A percentile compares a stretch with the other conserved stretches of the same genome.
Conservation (phyloP, 371 early-diverging fungal genomes). For the Gilbertella persicaria region DNA sequence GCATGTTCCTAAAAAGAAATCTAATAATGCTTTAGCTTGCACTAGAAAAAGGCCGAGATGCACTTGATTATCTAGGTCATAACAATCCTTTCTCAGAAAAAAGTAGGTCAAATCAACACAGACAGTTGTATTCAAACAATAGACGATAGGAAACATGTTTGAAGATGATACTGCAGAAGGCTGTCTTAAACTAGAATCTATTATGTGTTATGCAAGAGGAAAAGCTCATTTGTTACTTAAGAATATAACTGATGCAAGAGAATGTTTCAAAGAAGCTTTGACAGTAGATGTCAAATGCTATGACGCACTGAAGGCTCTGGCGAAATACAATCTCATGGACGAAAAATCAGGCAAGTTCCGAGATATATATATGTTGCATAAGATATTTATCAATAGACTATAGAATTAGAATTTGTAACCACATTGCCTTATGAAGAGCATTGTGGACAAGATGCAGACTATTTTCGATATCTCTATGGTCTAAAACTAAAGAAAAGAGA, state of each 20-base stretch:
- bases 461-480: slow-evolving; percentile 63
- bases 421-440: slow-evolving; percentile 58
- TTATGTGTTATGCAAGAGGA: slow-evolving; percentile 68
- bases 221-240: slow-evolving; percentile 53
- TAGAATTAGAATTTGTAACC: slow-evolving; percentile 64
- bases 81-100: slow-evolving; percentile 52
- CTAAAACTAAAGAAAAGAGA: slow-evolving; percentile 61
- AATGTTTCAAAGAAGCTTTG: slow-evolving; percentile 67
- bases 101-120: not conserved
- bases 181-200: slow-evolving; percentile 56
- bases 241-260: slow-evolving; percentile 57
- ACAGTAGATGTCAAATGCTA: slow-evolving; percentile 67
- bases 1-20: not conserved
- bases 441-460: slow-evolving; percentile 56
- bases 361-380: not conserved
- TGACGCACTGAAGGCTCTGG: slow-evolving; percentile 67
- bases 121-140: not conserved
- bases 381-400: not conserved
- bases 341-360: slow-evolving; percentile 55
- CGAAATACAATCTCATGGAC: slow-evolving; percentile 62
- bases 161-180: slow-evolving; percentile 8
- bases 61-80: slow-evolving; percentile 58
- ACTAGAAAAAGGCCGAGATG: slow-evolving; percentile 58
- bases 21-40: not conserved
- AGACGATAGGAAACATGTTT: not conserved